Evolutionary conservation across 176 grass and related monocot genomes (phyloP), one percentile per base, ranked within the genome.

Genomic region (Tillandsia fasciculata): DNA sequence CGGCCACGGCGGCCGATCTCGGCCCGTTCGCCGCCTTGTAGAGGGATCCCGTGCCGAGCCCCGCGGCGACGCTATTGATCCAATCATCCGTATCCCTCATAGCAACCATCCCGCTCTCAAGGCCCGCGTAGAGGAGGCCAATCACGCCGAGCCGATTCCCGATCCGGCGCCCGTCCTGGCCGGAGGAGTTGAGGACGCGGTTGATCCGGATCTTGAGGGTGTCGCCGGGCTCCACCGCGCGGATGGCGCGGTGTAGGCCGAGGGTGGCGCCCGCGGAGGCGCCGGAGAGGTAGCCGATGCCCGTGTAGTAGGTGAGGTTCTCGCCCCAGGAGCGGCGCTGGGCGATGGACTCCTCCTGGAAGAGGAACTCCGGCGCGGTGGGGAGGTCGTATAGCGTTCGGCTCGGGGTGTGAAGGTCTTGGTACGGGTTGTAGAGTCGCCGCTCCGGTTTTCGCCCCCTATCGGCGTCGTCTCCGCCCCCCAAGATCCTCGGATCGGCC

Each of bases 321-420:
- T 91, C 83, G 64, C 85, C 72, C 83, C 77, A 96, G 53, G 53
- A 58, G 26, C 72, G 83, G 29, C 33, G 67, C 53, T 69, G 48
- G 51, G 76, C 53, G 51, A 10, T 63, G 74, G 78, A 72, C 28
- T 80, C 61, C 33, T 88, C 85, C 61, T 74, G 53, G 83, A 91
- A 96, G 42, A 96, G 78, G 29, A 80, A 85, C 74, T 96, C 88
- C 49, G 83, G 88, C 17, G 91, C 88, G 69, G 91, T 91, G 48
- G 88, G 80, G 66, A 86, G 75, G 50, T 96, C 88, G 75, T 96
- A 88, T 47, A 96, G 70, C 52, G 61, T 53, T n/a, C 69, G 68
- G 72, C 69, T 50, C 2, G 80, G 87, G 64, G 84, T 79, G 66
- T 65, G 72, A 50, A 88, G 82, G 58, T 74, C 68, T 15, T 79